Percentiles rank a stretch among this genome's conserved stretches.
phyloP scores from a whole-genome alignment of 176 grass and related monocot genomes.

The Carex kokanica region DNA sequence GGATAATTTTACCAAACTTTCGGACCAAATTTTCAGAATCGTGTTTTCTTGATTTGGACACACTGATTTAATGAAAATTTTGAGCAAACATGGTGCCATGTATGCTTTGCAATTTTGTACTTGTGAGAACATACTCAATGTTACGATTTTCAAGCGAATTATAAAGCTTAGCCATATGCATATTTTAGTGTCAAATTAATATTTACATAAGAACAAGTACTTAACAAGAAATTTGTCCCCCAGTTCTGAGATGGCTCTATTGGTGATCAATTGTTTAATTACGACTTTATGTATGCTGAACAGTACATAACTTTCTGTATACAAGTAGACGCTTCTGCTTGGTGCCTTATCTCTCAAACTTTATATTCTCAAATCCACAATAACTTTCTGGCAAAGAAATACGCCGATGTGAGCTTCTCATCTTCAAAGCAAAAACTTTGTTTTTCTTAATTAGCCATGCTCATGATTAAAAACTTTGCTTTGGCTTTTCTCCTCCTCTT shows the following conservation, averaged over 20 bases:
- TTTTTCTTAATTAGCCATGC: conserved; percentile 13
- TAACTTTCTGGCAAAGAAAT: background rate
- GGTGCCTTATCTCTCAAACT: background rate
- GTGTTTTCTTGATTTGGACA: too few relatives aligned
- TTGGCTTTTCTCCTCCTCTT: conserved; percentile 19
- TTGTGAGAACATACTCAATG: too few relatives aligned
- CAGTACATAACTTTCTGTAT: too few relatives aligned
- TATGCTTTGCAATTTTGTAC: too few relatives aligned
- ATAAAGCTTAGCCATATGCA: too few relatives aligned
- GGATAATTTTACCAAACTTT: too few relatives aligned
- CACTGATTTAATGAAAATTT: too few relatives aligned
- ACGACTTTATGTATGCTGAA: background rate
- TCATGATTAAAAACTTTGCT: background rate
- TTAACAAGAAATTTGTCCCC: background rate
- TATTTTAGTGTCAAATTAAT: too few relatives aligned
- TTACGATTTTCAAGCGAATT: too few relatives aligned
- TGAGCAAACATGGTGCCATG: too few relatives aligned
- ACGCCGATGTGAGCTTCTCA: conserved; percentile 14
- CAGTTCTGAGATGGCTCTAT: background rate
- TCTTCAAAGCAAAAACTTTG: background rate
- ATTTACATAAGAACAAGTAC: too few relatives aligned
- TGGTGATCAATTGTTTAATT: background rate
- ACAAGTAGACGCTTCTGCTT: background rate
- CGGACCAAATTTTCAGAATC: too few relatives aligned
- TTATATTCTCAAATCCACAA: background rate